Evolutionary conservation across 805 yeast genomes (phyloP).

Genomic region (Metschnikowia sp.): DNA sequence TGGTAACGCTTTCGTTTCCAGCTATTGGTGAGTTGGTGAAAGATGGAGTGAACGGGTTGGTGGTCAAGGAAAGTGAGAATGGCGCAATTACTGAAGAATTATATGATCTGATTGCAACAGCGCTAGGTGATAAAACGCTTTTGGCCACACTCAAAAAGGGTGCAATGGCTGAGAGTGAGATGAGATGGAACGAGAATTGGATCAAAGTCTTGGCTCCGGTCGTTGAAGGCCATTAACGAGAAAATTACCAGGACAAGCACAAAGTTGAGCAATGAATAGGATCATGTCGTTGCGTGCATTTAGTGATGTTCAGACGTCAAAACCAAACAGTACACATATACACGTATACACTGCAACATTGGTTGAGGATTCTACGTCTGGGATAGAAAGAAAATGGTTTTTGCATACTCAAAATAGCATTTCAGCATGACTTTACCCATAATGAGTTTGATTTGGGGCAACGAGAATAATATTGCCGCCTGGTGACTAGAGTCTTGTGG

Average conservation of each 20-base stretch:
- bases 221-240: slow-evolving; percentile 14
- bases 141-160: slow-evolving; percentile 53
- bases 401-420: no score
- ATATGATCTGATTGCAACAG: slow-evolving; percentile 22
- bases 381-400: no score
- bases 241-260: neutral
- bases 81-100: slow-evolving; percentile 21
- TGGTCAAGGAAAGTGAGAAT: slow-evolving; percentile 11
- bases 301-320: no score
- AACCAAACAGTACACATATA: no score
- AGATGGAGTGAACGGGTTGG: slow-evolving; percentile 65
- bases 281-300: neutral
- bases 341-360: no score
- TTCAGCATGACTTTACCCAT: no score
- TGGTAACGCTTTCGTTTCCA: slow-evolving; percentile 69
- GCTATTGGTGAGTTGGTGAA: slow-evolving; percentile 77
- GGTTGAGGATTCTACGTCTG: no score
- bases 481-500: no score
- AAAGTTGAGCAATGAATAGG: neutral
- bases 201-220: slow-evolving; percentile 33
- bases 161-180: slow-evolving; percentile 65
- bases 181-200: slow-evolving; percentile 83
- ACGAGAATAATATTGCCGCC: no score
- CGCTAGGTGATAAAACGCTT: slow-evolving; percentile 29
- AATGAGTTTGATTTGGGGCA: no score